These are phyloP conservation scores for Turritis glabra DNA, from an alignment of 345 rosid genomes.

Conservation along the genomic window DNA sequence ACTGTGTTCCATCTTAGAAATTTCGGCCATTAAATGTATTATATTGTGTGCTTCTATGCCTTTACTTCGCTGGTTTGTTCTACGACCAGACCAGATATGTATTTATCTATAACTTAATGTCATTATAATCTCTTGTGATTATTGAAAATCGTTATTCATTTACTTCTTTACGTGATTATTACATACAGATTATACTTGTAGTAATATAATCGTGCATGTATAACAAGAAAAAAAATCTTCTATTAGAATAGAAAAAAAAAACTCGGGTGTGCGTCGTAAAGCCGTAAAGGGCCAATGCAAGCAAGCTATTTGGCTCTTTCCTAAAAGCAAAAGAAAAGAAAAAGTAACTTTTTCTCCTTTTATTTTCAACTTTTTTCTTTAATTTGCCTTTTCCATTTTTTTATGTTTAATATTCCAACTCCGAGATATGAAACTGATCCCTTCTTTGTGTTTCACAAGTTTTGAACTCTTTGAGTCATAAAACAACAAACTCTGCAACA, in stretches of 20 bases:
- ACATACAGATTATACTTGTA: neutral
- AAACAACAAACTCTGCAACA: slow-evolving; percentile 26
- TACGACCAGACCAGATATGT: too few relatives aligned
- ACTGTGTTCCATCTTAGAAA: neutral
- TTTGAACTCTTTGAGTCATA: slow-evolving; percentile 20
- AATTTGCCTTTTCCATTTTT: neutral
- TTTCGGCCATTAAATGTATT: neutral
- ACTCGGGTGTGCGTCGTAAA: slow-evolving; percentile 13
- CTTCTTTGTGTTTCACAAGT: slow-evolving; percentile 16
- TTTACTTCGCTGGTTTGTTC: too few relatives aligned
- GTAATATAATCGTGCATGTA: slow-evolving; percentile 10
- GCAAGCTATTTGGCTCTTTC: slow-evolving; percentile 36
- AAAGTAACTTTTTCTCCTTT: slow-evolving; percentile 8
- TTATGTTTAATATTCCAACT: slow-evolving; percentile 2
- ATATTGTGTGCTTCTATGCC: too few relatives aligned
- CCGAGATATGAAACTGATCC: slow-evolving; percentile 16
- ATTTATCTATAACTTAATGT: too few relatives aligned
- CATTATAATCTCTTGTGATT: neutral
- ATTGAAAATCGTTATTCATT: neutral
- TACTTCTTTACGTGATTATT: slow-evolving; percentile 7
- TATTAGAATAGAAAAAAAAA: neutral
- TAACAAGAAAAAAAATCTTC: neutral
- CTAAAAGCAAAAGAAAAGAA: slow-evolving; percentile 29
- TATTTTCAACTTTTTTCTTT: slow-evolving; percentile 10
- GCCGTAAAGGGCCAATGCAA: neutral